Base-by-base conservation (phyloP, 345 rosid genomes). In the Aethionema arabicum region DNA sequence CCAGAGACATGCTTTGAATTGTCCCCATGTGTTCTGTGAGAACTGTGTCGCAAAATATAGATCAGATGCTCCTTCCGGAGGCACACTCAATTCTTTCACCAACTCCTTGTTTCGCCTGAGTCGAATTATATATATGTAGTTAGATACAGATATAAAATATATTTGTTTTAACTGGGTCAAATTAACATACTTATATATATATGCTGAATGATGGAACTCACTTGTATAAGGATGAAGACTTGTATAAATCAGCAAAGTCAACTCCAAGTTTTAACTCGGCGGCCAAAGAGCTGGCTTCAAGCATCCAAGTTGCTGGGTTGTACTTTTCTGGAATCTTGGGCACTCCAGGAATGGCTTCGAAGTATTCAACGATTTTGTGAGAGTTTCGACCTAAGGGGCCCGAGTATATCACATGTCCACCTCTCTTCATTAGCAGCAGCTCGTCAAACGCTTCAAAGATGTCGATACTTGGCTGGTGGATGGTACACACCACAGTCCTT, bases 271-370 rank as follows among this genome's bases (percentile, higher is more conserved):
- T 72, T 3, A 78, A 47, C 77, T 90, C 97, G 4, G 85, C 86
- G 9, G 97, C 87, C 4, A 75, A 52, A 6, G 95, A 84, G 76
- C 89, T 90, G 61, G 82, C 96, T 85, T 90, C 95, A 3, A 86
- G 79, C 95, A 86, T 86, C 95, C 95, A 86, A 30, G 95, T 86
- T 29, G 97, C 95, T 0, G 95, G 97, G 59, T 86, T 90, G 71
- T 83, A 80, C 66, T 82, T 85, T 0, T 83, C 90, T 7, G 83
- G 84, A 36, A 90, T 90, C 69, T 80, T 86, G 14, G 86, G 83
- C 2, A 82, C 81, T 65, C 90, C 95, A 0, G 86, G 91, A 36
- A 86, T 73, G 12, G 82, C 68, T 88, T 86, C 91, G 47, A 82
- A 90, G 77, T 85, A 90, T 61, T 90, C 86, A 61, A 86, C 64